Evolutionary conservation across 2,329 filamentous ascomycete genomes (phyloP), one percentile per base, ranked within the genome.

Genomic region (Phyllosticta citribraziliensis): DNA sequence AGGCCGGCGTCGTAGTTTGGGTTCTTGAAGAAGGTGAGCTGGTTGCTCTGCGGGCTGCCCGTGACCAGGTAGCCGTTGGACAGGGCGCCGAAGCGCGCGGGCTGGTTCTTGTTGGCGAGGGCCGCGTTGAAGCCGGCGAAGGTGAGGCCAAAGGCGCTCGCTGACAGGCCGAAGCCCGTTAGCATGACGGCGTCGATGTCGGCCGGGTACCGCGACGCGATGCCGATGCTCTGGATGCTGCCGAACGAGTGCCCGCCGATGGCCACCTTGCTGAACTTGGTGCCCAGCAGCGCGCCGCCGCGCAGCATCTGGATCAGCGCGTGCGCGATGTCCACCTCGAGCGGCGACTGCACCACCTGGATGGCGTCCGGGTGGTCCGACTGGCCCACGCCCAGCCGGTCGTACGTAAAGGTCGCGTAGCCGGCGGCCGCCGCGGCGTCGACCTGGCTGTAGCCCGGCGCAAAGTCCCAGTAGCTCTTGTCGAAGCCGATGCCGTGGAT

Each of bases 401-500:
- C 75, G 67, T 76, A 77, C 59, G 70, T 71, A 67, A 78, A 72
- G 1, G 74, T 75, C 2, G 73, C 71, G 65, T 74, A 75, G 60
- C 72, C 72, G 33, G 69, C 64, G 47, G 67, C 67, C 3, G 73
- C 70, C 2, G 75, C 76, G n/a, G 70, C 68, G 62, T 76, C 75
- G 20, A 76, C 70, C 61, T 76, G 77, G 64, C 68, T 72, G 67
- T 76, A 75, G 52, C 69, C 71, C 8, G 67, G 66, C 14, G 70
- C 68, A 62, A 75, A 72, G 65, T 77, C 71, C 71, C 71, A 75
- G 65, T 74, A 74, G 65, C 63, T 68, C 64, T 65, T 67, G 65
- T 76, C 74, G 58, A 74, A 70, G 22, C 73, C 75, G 56, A 73
- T 70, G 53, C 76, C 76, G 61, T 77, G 74, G 11, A 72, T 75